Evolutionary conservation across 2,329 filamentous ascomycete genomes (phyloP).

Genomic region (Ceratocystis cubensis): DNA sequence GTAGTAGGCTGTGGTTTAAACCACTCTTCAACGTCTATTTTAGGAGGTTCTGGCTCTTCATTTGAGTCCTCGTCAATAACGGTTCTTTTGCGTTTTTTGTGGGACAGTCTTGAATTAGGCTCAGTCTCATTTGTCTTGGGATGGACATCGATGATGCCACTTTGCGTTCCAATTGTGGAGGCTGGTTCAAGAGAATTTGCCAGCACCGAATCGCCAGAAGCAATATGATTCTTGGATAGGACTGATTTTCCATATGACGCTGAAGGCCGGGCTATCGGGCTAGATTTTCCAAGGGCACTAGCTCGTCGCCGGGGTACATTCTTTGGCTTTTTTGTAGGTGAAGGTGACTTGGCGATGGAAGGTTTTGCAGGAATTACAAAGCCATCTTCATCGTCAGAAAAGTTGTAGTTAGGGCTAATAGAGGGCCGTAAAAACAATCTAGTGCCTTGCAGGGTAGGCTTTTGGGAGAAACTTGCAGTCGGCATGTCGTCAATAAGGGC

Average conservation of each 20-base stretch:
- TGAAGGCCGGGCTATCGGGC: neutral
- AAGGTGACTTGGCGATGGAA: neutral
- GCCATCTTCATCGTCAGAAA: slow-evolving; percentile 24
- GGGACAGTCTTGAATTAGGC: neutral
- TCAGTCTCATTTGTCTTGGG: neutral
- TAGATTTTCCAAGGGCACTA: neutral
- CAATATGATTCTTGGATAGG: neutral
- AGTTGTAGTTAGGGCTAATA: slow-evolving; percentile 23
- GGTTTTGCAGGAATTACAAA: slow-evolving; percentile 15
- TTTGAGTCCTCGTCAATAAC: neutral
- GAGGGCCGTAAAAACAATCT: slow-evolving; percentile 6
- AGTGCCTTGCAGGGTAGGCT: neutral
- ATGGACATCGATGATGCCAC: neutral
- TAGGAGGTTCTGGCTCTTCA: neutral
- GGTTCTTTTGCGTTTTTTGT: neutral
- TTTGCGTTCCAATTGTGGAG: neutral
- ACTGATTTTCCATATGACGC: neutral
- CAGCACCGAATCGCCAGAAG: neutral
- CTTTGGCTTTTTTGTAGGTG: neutral
- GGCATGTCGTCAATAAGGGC: neutral
- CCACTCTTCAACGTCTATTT: neutral
- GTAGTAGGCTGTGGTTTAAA: slow-evolving; percentile 5
- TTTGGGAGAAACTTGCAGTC: neutral
- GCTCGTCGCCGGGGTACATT: slow-evolving; percentile 5
- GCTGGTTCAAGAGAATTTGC: neutral